A percentile compares a stretch with the other conserved stretches of the same genome.
These are phyloP conservation scores for Trichoderma cornu-damae DNA, from an alignment of 2,329 filamentous ascomycete species.

Conservation along the genomic window DNA sequence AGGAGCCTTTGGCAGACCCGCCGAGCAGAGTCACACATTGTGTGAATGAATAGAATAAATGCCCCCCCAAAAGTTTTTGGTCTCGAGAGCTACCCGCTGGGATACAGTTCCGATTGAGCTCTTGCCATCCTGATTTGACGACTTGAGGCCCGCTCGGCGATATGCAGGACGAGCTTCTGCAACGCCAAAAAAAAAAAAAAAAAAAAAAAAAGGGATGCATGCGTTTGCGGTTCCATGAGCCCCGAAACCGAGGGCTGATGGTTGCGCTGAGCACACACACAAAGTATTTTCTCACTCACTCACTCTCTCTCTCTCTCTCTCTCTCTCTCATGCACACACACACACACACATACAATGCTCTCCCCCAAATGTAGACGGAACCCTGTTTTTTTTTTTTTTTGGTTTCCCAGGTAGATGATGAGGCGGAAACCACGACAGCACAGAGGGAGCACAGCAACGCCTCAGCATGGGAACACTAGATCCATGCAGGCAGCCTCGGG, in stretches of 20 bases:
- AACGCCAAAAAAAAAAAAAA: constrained; percentile 8
- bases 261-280: neutral
- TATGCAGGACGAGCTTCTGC: constrained; percentile 23
- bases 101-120: constrained; percentile 16
- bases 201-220: constrained; percentile 7
- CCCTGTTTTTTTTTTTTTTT: neutral
- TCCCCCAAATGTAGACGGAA: neutral
- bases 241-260: neutral
- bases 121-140: neutral
- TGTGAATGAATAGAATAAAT: no score
- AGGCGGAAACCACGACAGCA: constrained; percentile 2
- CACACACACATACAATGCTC: neutral
- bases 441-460: constrained; percentile 10
- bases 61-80: constrained; percentile 21
- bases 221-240: constrained; percentile 7
- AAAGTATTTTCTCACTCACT: no score
- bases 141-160: constrained; percentile 32
- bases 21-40: constrained; percentile 21
- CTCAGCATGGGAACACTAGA: constrained; percentile 27
- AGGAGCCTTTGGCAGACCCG: no score
- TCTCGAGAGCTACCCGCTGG: constrained; percentile 26
- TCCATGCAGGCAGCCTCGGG: constrained; percentile 31
- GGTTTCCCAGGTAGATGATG: neutral
- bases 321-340: no score
- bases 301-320: no score